Base-by-base conservation (phyloP, 2,329 filamentous ascomycete species). In the Mycosphaerella sp. region DNA sequence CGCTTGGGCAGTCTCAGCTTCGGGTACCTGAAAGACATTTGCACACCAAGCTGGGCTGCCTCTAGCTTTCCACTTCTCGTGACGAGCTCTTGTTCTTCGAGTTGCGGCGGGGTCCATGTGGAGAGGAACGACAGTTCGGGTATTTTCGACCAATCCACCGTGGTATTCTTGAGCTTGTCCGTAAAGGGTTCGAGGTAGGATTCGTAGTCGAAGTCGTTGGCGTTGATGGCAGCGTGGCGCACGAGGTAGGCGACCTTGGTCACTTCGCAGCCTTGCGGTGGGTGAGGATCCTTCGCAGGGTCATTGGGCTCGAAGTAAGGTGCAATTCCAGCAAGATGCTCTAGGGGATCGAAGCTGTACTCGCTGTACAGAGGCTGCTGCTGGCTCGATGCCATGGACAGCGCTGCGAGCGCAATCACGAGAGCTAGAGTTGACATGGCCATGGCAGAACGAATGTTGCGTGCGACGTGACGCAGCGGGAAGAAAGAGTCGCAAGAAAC, bases 11-110 rank as follows among this genome's bases (percentile, higher is more conserved):
- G 64, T 53, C 70, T 73, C 38, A 85, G 69, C 41, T 72, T 68
- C 0, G 78, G 78, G 62, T 86, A 85, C 46, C 81, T 74, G 62
- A 83, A 78, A 12, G 76, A 76, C 14, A 85, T 68, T 52, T 80
- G 74, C 4, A 80, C 76, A 14, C 82, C 83, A 9, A 85, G 72
- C 58, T 80, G 75, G 14, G 79, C 76, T 1, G 82, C 80, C 65
- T 85, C 80, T 4, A 84, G 72, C 57, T 75, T 74, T n/a, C 83
- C 82, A 14, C 82, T 76, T 12, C 79, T 74, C 10, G 82, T 85
- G 44, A 85, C 66, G n/a, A 82, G 72, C 60, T 82, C 80, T 11
- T 79, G 76, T 6, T 80, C 73, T 46, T 70, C 76, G 42, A 84
- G 72, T 12, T 51, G 53, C 4, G 83, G 83, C 0, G 79, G 72